Percentiles rank a stretch among this genome's conserved stretches.
Conservation (phyloP, 164 flowering plant genomes). For the Platanus orientalis region DNA sequence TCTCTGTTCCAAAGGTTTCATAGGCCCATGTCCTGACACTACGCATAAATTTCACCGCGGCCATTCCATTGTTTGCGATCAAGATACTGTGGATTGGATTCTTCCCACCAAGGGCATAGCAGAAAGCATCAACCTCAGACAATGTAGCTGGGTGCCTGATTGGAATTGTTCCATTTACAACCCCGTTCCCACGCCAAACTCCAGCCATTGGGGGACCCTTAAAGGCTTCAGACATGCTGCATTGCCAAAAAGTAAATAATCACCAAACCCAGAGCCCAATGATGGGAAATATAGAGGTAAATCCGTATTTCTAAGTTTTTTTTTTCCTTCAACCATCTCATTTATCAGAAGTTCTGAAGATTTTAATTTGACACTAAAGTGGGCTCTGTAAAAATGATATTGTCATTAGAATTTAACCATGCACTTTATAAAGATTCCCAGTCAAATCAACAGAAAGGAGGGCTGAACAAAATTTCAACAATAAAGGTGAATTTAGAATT, state of each 20-base stretch:
- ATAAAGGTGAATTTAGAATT: not conserved
- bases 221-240: conserved; percentile 55
- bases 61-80: conserved; percentile 99
- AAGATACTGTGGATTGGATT: conserved; percentile 89
- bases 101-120: conserved; percentile 81
- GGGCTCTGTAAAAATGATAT: not conserved
- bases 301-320: not conserved
- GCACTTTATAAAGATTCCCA: not conserved
- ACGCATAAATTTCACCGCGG: conserved; percentile 96
- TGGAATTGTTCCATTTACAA: conserved; percentile 44
- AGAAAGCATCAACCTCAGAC: conserved; percentile 74
- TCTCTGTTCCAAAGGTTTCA: conserved; percentile 95
- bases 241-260: conserved; percentile 9
- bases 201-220: conserved; percentile 38
- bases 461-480: not conserved
- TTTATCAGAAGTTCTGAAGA: not conserved
- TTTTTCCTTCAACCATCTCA: not conserved
- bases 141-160: conserved; percentile 40
- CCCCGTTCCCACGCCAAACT: conserved; percentile 42
- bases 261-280: conserved; percentile 1
- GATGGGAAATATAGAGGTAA: too few species aligned
- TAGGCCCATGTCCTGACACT: conserved; percentile 97
- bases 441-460: not conserved
- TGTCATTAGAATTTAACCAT: too few species aligned
- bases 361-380: not conserved